phyloP scores from a whole-genome alignment of 345 rosid genomes.

The Lumnitzera littorea region DNA sequence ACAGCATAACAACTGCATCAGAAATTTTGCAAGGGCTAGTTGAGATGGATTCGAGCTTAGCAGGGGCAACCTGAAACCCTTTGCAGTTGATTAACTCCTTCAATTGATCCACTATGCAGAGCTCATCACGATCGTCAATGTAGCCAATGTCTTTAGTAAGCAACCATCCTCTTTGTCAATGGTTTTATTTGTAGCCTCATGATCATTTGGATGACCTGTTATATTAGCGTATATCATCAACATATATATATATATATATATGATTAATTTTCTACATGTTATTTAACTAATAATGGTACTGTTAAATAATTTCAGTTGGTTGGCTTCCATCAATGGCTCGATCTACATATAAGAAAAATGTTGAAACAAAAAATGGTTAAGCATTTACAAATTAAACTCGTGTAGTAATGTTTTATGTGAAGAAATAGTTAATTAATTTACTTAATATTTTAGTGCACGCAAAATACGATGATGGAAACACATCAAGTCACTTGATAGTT shows the following conservation, averaged over 20 bases:
- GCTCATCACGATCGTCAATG: conserved; percentile 53
- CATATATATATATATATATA: neutral
- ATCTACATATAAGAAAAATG: no score
- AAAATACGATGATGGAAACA: no score
- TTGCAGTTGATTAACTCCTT: conserved; percentile 62
- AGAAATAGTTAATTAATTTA: no score
- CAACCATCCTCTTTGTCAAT: conserved; percentile 59
- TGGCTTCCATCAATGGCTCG: no score
- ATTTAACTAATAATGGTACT: no score
- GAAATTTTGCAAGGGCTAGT: conserved; percentile 38
- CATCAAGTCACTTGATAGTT: no score
- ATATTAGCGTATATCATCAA: neutral
- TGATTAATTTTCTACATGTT: no score
- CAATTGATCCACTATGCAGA: conserved; percentile 52
- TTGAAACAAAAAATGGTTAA: no score
- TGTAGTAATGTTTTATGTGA: no score
- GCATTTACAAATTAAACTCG: no score
- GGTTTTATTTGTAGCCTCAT: conserved; percentile 37
- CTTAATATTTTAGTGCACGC: no score
- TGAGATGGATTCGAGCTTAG: conserved; percentile 57
- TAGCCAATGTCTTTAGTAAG: conserved; percentile 60
- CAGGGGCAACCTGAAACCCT: conserved; percentile 70
- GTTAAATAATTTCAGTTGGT: no score
- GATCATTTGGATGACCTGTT: conserved; percentile 53
- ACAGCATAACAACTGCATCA: conserved; percentile 70